Base-by-base conservation (phyloP, 2,329 filamentous ascomycete species). In the Paramyrothecium sp. region DNA sequence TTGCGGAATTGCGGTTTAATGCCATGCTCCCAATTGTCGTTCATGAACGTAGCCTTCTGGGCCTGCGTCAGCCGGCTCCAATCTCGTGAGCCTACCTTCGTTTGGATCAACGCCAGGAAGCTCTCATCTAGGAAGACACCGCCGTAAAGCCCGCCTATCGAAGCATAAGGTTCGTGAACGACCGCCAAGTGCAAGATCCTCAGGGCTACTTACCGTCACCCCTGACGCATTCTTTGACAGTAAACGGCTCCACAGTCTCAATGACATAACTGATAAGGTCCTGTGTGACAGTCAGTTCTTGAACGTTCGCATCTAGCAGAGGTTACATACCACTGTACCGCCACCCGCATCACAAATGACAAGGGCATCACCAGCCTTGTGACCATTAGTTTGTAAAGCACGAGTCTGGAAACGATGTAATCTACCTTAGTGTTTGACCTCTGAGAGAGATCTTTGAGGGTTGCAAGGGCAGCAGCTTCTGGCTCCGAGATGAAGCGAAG, bases 391-490 rank as follows among this genome's bases (percentile, higher is more conserved):
- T 16, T n/a, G 3, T 47, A 34, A 2, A 3, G 1, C 21, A 50
- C 22, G 8, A 4, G 3, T 16, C 17, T 10, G 38, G 3, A 1
- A 2, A 16, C 17, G 19, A 3, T 23, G 13, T 46, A 3, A 41
- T 51, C n/a, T 56, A 65, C 65, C 46, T 67, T 54, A 0, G 72
- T 60, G 0, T 61, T 63, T 0, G 60, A 62, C 1, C 65, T 59
- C 4, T 64, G 60, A 0, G 61, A 59, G 0, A 74, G 54, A 2
- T 73, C 70, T 1, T 65, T 58, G 0, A 80, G 58, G 0, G 71
- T 72, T 0, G 75, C 71, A 0, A 81, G 41, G 0, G 77, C 77
- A 1, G 78, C 78, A 0, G 78, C 78, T 57, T 81, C 78, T 0
- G 78, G 78, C 56, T 81, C 79, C 0, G 73, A 71, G 0, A 80